phyloP scores from a whole-genome alignment of 1,284 basidiomycete genomes.

The Kalmanozyma brasiliensis region DNA sequence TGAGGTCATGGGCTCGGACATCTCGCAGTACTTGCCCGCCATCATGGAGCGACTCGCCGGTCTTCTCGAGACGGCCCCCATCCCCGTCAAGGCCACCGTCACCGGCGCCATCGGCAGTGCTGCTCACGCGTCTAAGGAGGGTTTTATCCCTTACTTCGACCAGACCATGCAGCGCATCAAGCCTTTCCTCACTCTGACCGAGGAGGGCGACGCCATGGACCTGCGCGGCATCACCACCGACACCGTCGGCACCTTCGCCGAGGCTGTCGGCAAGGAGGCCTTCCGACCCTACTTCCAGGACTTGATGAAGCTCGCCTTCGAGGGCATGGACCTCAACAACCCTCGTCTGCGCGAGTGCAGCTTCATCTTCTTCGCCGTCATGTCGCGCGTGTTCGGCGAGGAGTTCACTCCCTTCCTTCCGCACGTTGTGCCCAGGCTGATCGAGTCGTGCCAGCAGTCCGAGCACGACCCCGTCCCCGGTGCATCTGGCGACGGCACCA shows the following conservation, averaged over 20 bases:
- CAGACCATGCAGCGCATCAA: conserved; percentile 89
- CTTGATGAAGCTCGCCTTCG: conserved; percentile 95
- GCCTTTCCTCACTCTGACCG: conserved; percentile 82
- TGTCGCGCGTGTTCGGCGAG: conserved; percentile 93
- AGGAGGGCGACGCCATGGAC: conserved; percentile 83
- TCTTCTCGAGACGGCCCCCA: conserved; percentile 85
- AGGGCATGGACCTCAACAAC: conserved; percentile 84
- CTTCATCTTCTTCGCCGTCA: conserved; percentile 98
- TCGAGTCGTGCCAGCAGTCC: conserved; percentile 83
- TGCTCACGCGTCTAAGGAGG: conserved; percentile 93
- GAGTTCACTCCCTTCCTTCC: conserved; percentile 91
- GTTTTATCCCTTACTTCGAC: conserved; percentile 94
- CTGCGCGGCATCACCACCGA: conserved; percentile 98
- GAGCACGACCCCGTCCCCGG: conserved; percentile 70
- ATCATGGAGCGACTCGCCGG: conserved; percentile 95
- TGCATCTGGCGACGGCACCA: conserved; percentile 63
- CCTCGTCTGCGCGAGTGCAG: conserved; percentile 92
- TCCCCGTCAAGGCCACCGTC: conserved; percentile 91
- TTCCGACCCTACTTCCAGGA: conserved; percentile 96
- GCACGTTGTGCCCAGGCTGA: conserved; percentile 85
- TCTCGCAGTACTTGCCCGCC: conserved; percentile 88
- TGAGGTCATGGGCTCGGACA: conserved; percentile 90
- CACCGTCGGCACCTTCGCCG: conserved; percentile 96
- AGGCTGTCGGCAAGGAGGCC: conserved; percentile 91
- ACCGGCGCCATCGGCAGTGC: conserved; percentile 98